A percentile compares a stretch with the other conserved stretches of the same genome.
These are phyloP conservation scores for Erythrobasidium yunnanense DNA, from an alignment of 768 basidiomycete genomes.

Conservation along the genomic window DNA sequence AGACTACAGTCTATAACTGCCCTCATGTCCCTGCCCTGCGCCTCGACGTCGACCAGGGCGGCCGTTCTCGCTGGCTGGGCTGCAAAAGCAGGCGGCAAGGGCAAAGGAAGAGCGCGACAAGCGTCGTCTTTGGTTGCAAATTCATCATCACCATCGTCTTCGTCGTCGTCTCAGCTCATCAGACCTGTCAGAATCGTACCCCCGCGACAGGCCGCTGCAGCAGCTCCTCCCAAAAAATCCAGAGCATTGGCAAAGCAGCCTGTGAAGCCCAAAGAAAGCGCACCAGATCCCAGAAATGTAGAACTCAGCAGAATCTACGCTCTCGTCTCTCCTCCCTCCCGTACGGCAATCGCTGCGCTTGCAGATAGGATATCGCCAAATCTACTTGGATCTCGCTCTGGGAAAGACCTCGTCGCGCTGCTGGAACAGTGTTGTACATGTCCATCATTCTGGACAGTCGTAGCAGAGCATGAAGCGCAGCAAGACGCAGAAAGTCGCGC, in stretches of 20 bases:
- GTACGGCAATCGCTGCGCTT: conserved; percentile 21
- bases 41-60: neutral
- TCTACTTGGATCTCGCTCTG: neutral
- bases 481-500: neutral
- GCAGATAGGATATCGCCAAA: conserved; percentile 22
- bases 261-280: neutral
- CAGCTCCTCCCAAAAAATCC: neutral
- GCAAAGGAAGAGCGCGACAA: neutral
- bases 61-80: no score
- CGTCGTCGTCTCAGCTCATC: neutral
- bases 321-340: conserved; percentile 8
- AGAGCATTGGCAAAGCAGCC: neutral
- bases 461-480: conserved; percentile 15
- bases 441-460: conserved; percentile 25
- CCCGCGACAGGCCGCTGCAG: neutral
- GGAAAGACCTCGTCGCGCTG: conserved; percentile 1
- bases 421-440: conserved; percentile 27
- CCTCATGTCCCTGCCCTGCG: neutral
- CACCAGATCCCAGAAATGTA: neutral
- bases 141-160: neutral
- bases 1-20: neutral
- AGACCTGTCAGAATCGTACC: conserved; percentile 16
- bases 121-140: neutral
- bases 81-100: neutral
- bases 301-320: conserved; percentile 15